Conservation (phyloP, 306 rosid genomes). For the Lathyrus tuberosus region DNA sequence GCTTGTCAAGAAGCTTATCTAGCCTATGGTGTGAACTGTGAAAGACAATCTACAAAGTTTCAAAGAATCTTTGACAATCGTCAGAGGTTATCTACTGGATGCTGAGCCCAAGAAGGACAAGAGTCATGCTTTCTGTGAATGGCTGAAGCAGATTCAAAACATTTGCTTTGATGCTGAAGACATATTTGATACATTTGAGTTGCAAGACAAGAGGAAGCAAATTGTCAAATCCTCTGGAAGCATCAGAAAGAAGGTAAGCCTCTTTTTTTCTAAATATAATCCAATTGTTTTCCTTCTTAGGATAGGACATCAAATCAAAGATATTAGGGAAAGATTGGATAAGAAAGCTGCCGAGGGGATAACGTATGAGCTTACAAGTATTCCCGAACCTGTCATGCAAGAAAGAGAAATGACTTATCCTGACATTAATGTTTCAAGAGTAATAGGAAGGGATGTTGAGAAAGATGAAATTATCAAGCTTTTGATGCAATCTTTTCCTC, state of each 20-base stretch:
- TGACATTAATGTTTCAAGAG: not conserved
- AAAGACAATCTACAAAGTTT: not conserved
- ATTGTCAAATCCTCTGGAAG: not conserved
- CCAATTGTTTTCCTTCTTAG: not conserved
- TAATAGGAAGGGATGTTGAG: not conserved
- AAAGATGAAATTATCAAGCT: not conserved
- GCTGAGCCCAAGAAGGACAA: not conserved
- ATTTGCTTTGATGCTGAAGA: constrained; percentile 4
- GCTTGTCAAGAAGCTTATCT: not conserved
- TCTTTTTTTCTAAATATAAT: not conserved
- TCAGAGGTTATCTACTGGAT: not conserved
- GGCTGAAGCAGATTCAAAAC: not conserved
- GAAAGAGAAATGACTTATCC: not conserved
- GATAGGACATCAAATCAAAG: constrained; percentile 7
- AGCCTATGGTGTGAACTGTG: not conserved
- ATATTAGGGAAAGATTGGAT: not conserved
- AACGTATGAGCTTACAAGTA: no score
- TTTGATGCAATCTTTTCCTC: not conserved
- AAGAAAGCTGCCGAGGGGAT: not conserved
- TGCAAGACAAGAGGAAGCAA: not conserved
- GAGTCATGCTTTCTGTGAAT: not conserved
- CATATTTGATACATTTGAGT: not conserved
- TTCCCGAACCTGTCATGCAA: not conserved
- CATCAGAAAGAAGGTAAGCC: not conserved
- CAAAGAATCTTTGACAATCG: not conserved